Conservation (phyloP, 1,284 basidiomycete species). For the Ustilago xerochloae region DNA sequence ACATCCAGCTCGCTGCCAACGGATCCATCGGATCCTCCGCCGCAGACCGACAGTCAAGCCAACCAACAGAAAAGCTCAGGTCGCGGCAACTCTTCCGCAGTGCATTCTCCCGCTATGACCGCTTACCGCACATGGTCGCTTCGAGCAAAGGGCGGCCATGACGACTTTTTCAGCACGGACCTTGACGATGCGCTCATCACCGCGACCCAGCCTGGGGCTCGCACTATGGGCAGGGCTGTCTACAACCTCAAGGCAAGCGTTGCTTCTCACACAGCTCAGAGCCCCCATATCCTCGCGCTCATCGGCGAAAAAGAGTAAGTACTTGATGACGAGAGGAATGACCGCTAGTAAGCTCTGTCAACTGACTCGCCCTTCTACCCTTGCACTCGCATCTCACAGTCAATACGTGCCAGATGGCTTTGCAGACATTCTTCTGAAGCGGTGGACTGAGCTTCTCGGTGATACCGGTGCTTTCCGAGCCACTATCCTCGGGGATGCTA, state of each 20-base stretch:
- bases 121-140: slow-evolving; percentile 63
- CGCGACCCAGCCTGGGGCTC: slow-evolving; percentile 4
- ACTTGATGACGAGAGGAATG: not conserved
- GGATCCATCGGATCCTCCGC: slow-evolving; percentile 11
- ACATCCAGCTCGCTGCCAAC: slow-evolving; percentile 4
- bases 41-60: no score
- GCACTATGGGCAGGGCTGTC: slow-evolving; percentile 22
- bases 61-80: not conserved
- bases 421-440: slow-evolving; percentile 20
- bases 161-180: slow-evolving; percentile 63
- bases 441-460: slow-evolving; percentile 38
- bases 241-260: slow-evolving; percentile 12
- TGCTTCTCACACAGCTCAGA: not conserved
- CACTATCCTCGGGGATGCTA: slow-evolving; percentile 41
- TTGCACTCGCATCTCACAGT: slow-evolving; percentile 15
- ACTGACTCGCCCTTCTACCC: not conserved
- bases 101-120: slow-evolving; percentile 52
- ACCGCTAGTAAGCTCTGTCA: not conserved
- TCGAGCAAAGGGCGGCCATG: slow-evolving; percentile 52
- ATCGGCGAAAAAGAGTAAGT: slow-evolving; percentile 60
- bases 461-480: slow-evolving; percentile 30
- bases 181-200: slow-evolving; percentile 39
- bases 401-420: slow-evolving; percentile 46
- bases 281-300: slow-evolving; percentile 47
- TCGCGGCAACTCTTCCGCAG: slow-evolving; percentile 47